phyloP scores from a whole-genome alignment of 1,284 basidiomycete genomes.

The Naganishia albida region DNA sequence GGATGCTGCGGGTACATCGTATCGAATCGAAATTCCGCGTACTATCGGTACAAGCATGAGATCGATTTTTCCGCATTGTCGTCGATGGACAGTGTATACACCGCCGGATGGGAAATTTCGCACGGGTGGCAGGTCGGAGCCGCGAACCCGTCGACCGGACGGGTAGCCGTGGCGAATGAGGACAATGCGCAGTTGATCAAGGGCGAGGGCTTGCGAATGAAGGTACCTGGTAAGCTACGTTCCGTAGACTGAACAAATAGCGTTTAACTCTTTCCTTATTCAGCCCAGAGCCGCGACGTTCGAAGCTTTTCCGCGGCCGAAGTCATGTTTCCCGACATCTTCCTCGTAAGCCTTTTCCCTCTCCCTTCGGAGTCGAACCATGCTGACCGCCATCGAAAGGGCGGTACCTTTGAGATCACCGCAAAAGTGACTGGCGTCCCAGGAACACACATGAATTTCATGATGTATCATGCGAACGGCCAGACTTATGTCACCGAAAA shows the following conservation, averaged over 20 bases:
- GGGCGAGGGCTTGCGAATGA: slow-evolving; percentile 9
- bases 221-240: slow-evolving; percentile 3
- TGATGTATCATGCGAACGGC: slow-evolving; percentile 10
- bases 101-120: slow-evolving; percentile 11
- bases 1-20: slow-evolving; percentile 9
- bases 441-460: not conserved
- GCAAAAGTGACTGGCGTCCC: not conserved
- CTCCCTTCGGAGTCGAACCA: not conserved
- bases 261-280: not conserved
- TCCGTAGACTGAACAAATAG: not conserved
- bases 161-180: slow-evolving; percentile 5
- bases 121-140: slow-evolving; percentile 17
- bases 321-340: not conserved
- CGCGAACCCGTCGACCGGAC: slow-evolving; percentile 8
- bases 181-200: slow-evolving; percentile 4
- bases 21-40: not conserved
- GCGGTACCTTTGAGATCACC: slow-evolving; percentile 13
- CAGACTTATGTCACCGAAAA: not conserved
- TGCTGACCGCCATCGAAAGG: not conserved
- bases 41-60: slow-evolving; percentile 12
- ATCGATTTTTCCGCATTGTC: slow-evolving; percentile 2
- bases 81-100: slow-evolving; percentile 15
- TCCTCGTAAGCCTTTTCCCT: not conserved
- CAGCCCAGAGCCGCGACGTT: not conserved
- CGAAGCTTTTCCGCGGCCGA: slow-evolving; percentile 12